Conservation (phyloP, 148 eudicot genomes). For the Persicaria maculosa region DNA sequence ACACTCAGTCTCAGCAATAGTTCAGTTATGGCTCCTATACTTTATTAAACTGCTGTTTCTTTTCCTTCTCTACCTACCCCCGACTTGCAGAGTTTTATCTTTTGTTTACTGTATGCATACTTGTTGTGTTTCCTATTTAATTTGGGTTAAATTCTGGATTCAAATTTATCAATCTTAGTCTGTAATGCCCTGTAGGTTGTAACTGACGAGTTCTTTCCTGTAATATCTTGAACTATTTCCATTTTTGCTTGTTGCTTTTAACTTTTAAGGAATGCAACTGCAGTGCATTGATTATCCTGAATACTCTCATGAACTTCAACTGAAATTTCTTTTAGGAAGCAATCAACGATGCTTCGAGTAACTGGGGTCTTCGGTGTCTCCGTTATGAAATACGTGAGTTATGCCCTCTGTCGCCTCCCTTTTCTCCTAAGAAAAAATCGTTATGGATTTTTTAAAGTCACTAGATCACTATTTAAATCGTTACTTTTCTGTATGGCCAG, state of each 20-base stretch:
- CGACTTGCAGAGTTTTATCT: not conserved
- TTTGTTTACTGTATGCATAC: not conserved
- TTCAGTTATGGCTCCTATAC: conserved; percentile 1
- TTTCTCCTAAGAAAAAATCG: not conserved
- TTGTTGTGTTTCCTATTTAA: not conserved
- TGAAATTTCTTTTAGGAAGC: conserved; percentile 36
- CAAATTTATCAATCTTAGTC: not conserved
- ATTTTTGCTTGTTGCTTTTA: not conserved
- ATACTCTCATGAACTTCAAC: not conserved
- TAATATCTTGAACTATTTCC: not conserved
- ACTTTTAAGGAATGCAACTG: not conserved
- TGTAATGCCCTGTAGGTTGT: not conserved
- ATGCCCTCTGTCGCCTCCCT: not conserved
- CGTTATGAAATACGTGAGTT: conserved; percentile 87
- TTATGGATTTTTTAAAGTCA: not conserved
- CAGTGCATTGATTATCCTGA: not conserved
- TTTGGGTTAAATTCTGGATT: not conserved
- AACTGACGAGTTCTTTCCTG: not conserved
- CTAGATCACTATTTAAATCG: not conserved
- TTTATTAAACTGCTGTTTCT: not conserved
- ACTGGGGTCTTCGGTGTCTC: conserved; percentile 87
- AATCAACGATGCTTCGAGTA: conserved; percentile 77
- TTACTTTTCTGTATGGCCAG: conserved; percentile 24
- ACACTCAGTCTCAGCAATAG: not conserved
- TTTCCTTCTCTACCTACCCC: not conserved